These are phyloP conservation scores for Phyllosticta paracitricarpa DNA, from an alignment of 2,329 filamentous ascomycete genomes.

Conservation along the genomic window DNA sequence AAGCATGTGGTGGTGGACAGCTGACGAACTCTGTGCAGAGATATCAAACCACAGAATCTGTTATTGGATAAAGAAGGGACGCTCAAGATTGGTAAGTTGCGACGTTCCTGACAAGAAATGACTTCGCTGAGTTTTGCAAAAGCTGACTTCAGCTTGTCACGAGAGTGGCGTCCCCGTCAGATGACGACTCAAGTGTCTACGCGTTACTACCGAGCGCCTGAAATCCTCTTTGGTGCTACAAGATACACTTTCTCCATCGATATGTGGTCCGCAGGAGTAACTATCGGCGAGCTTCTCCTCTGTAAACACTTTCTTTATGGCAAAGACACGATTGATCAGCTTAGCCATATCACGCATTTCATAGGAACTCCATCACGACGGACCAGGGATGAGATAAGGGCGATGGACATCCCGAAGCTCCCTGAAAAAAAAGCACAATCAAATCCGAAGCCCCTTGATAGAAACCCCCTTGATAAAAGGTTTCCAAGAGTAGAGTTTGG, in stretches of 20 bases:
- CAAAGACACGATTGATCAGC: slow-evolving; percentile 24
- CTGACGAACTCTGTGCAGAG: slow-evolving; percentile 14
- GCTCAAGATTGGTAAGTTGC: slow-evolving; percentile 24
- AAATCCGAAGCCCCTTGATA: not conserved
- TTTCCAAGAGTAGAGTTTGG: slow-evolving; percentile 14
- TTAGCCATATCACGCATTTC: slow-evolving; percentile 23
- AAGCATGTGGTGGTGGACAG: slow-evolving; percentile 1
- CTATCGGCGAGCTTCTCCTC: slow-evolving; percentile 12
- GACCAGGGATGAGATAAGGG: slow-evolving; percentile 11
- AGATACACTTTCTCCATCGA: slow-evolving; percentile 12
- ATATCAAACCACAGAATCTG: slow-evolving; percentile 29
- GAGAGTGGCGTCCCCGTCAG: slow-evolving; percentile 24
- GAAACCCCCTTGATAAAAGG: slow-evolving; percentile 23
- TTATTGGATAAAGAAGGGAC: slow-evolving; percentile 25
- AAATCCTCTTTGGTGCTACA: slow-evolving; percentile 11
- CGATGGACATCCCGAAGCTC: slow-evolving; percentile 12
- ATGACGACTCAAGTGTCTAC: slow-evolving; percentile 21
- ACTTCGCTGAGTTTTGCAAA: not conserved
- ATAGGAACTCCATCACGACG: slow-evolving; percentile 21
- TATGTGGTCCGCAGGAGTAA: slow-evolving; percentile 14
- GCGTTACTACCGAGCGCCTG: slow-evolving; percentile 14
- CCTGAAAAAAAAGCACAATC: too few species aligned
- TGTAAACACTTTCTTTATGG: slow-evolving; percentile 18
- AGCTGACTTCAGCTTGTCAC: slow-evolving; percentile 27
- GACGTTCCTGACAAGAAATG: not conserved